Evolutionary conservation across 2,329 filamentous ascomycete genomes (phyloP), one percentile per base, ranked within the genome.

Genomic region (Septoria linicola): DNA sequence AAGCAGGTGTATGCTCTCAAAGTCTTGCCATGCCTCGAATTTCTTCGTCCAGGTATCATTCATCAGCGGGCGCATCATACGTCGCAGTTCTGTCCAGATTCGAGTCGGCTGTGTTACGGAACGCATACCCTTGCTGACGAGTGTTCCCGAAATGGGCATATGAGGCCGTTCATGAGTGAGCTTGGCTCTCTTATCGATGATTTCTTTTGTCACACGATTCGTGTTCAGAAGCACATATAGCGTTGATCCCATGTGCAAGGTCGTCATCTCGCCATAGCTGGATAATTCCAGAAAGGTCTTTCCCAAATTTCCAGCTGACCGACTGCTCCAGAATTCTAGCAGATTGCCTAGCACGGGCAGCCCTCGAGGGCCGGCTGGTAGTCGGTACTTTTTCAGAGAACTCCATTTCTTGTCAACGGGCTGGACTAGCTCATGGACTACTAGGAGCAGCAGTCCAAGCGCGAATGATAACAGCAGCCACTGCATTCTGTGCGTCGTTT

Each of bases 21-120:
- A 37, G 27, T 53, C 51, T 41, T 53, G 51, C 51, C 51, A 53
- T 19, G 48, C 34, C 19, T 35, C 36, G 25, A 53, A 53, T n/a
- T 44, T 44, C 32, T 31, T 44, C 5, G 45, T 43, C 51, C 51
- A 53, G 11, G 37, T 32, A 32, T 41, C 34, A 25, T 53, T 49
- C 31, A 53, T 39, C 14, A 53, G n/a, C 2, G 45, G 45, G 8
- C 51, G 40, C 51, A 53, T 53, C 16, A 49, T 31, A 5, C 46
- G 31, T 6, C 51, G 20, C 3, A 53, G 41, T 14, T 53, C 51
- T 17, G 21, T 39, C 51, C 51, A 53, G 2, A 49, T 30, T 3
- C 14, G 32, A 2, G 51, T 53, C 3, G 51, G 46, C 7, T 53
- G 51, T 19, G 51, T 53, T 14, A 53, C 51, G 14, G 51, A 53